These are phyloP conservation scores for Neofusicoccum kwambonambiense DNA, from an alignment of 2,329 filamentous ascomycete genomes.

Conservation along the genomic window DNA sequence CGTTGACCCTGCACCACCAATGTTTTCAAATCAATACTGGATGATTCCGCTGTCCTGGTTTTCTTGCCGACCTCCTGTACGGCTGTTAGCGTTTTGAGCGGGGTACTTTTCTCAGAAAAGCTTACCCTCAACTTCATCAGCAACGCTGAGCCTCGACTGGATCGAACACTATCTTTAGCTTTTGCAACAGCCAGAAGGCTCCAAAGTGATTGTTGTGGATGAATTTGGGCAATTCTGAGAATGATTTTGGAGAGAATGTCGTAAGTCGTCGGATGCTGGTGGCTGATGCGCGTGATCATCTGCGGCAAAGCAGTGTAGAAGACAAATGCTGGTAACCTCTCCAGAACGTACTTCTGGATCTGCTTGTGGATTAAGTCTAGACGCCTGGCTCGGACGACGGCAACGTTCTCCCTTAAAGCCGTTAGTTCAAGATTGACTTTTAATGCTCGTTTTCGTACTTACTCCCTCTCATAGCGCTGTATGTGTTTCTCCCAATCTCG, in stretches of 20 bases:
- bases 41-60: constrained; percentile 42
- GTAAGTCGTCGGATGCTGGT: constrained; percentile 76
- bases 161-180: constrained; percentile 70
- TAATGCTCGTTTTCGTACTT: not conserved
- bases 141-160: constrained; percentile 49
- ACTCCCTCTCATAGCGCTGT: constrained; percentile 23
- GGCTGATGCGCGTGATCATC: constrained; percentile 92
- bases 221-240: constrained; percentile 76
- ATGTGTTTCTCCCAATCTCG: constrained; percentile 27
- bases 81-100: constrained; percentile 25
- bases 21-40: constrained; percentile 61
- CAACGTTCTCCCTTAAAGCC: constrained; percentile 29
- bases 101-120: constrained; percentile 20
- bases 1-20: constrained; percentile 78
- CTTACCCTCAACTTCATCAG: constrained; percentile 42
- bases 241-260: constrained; percentile 76
- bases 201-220: constrained; percentile 92
- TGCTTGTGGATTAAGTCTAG: constrained; percentile 70
- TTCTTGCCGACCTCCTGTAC: constrained; percentile 53
- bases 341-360: constrained; percentile 71
- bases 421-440: not conserved
- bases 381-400: constrained; percentile 57
- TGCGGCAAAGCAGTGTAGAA: constrained; percentile 86
- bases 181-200: constrained; percentile 84
- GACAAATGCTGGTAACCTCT: constrained; percentile 69